Evolutionary conservation across 306 rosid genomes (phyloP), one percentile per base, ranked within the genome.

Genomic region (Inga oerstediana): DNA sequence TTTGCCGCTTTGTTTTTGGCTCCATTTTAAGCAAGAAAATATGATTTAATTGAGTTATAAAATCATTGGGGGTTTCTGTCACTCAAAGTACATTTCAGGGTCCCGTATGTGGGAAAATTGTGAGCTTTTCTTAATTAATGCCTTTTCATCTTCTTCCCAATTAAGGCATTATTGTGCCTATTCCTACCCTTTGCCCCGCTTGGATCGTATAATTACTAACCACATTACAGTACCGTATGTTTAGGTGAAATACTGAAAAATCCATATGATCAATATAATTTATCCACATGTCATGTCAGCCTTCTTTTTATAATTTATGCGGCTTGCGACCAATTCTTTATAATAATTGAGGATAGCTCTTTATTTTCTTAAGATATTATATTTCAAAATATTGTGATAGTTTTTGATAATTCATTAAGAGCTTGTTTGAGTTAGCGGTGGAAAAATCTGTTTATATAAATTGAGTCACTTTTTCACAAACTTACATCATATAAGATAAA

Each of bases 1-100:
- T 76, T 81, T 49, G 73, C 61, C 61, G 10, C 37, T 10, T 62
- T 24, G 37, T 24, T 62, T 74, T 79, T 73, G 22, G 79, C 72
- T 82, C 71, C 77, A 84, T 82, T 84, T 78, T 7, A 80, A 77
- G 73, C 9, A 58, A 58, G n/a, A 56, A 2, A n/a, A 54, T 19
- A 52, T 4, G 4, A 51, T 51, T 13, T 5, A 52, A 52, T 52
- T 16, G 4, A 20, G 8, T 58, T 58, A 7, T 20, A 58, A 20
- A 78, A 46, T 48, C 30, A 64, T 24, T 76, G 76, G 56, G 56
- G 34, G 30, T 10, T 44, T 44, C 30, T n/a, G 0, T 71, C 56
- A 71, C 44, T 43, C 73, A 41, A 81, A 71, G 75, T 71, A 45
- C 81, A 44, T 51, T 54, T 54, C 20, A 5, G 37, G 70, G 49